Percentiles rank a stretch among this genome's conserved stretches.
phyloP scores from a whole-genome alignment of 495 filamentous ascomycete species.

The Penicillium coprophilum region DNA sequence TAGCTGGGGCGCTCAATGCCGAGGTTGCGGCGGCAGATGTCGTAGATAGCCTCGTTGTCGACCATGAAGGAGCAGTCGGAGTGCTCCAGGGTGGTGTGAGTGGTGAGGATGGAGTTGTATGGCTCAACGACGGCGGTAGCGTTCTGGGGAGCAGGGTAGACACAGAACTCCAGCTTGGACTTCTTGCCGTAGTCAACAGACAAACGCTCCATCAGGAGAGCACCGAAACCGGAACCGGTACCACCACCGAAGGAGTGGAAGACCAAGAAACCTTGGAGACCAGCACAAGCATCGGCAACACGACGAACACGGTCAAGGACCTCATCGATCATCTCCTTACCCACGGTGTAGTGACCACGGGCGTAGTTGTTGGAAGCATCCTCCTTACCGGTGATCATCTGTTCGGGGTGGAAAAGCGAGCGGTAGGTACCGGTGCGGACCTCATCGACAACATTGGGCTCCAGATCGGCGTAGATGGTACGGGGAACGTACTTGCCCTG shows the following conservation, averaged over 20 bases:
- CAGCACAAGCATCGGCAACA: slow-evolving; percentile 93
- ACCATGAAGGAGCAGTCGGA: slow-evolving; percentile 99
- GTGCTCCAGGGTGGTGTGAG: slow-evolving; percentile 98
- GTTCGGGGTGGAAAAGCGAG: slow-evolving; percentile 94
- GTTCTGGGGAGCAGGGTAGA: slow-evolving; percentile 96
- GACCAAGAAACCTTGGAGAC: slow-evolving; percentile 97
- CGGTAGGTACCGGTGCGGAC: slow-evolving; percentile 97
- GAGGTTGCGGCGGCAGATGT: slow-evolving; percentile 96
- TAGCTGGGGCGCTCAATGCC: slow-evolving; percentile 95
- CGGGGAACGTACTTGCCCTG: slow-evolving; percentile 98
- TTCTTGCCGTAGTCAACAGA: slow-evolving; percentile 99
- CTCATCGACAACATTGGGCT: slow-evolving; percentile 99
- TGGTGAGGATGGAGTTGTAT: slow-evolving; percentile 98
- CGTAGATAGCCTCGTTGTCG: slow-evolving; percentile 99
- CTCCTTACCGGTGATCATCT: slow-evolving; percentile 99
- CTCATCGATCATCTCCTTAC: slow-evolving; percentile 97
- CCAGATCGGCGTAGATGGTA: slow-evolving; percentile 99
- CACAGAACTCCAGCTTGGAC: slow-evolving; percentile 98
- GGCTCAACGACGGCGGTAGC: slow-evolving; percentile 97
- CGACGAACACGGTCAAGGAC: slow-evolving; percentile 95
- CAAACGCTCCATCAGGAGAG: slow-evolving; percentile 94
- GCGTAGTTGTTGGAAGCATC: slow-evolving; percentile 99
- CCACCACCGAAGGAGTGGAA: slow-evolving; percentile 99
- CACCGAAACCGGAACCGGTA: slow-evolving; percentile 97
- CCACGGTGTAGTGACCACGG: slow-evolving; percentile 97